phyloP scores from a whole-genome alignment of 2,329 filamentous ascomycete species.

The Trichoderma brevicompactum region DNA sequence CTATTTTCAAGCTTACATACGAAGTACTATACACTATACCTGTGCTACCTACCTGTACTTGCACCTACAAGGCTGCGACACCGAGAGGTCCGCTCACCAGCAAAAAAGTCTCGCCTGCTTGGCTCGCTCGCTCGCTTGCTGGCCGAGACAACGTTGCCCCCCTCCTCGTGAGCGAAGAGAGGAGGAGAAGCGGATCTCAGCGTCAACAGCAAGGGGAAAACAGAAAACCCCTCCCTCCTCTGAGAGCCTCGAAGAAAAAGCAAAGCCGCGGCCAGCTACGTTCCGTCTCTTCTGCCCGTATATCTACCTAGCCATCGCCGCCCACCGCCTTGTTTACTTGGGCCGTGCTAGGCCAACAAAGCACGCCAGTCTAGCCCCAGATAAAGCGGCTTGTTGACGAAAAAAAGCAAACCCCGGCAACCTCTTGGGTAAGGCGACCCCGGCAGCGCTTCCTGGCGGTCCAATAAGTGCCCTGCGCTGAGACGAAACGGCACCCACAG shows the following conservation, averaged over 20 bases:
- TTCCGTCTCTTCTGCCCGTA: neutral
- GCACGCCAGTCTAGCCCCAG: conserved; percentile 22
- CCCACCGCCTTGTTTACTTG: conserved; percentile 20
- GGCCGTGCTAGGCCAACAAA: conserved; percentile 3
- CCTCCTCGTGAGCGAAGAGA: conserved; percentile 2
- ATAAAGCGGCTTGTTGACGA: conserved; percentile 13
- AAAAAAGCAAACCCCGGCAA: conserved; percentile 18
- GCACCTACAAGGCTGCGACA: neutral
- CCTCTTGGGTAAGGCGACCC: conserved; percentile 26
- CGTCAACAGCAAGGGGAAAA: conserved; percentile 17
- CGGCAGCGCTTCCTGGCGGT: conserved; percentile 19
- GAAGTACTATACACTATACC: too few species aligned
- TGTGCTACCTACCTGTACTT: neutral
- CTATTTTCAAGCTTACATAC: too few species aligned
- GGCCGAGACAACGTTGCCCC: neutral
- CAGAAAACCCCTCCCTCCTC: conserved; percentile 6
- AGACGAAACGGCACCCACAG: conserved; percentile 27
- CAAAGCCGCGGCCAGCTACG: neutral
- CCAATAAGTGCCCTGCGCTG: conserved; percentile 28
- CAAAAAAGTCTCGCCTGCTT: neutral
- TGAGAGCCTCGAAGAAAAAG: neutral
- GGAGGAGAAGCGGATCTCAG: conserved; percentile 20
- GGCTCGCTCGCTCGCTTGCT: conserved; percentile 5
- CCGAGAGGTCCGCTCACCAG: conserved; percentile 1
- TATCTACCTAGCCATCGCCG: neutral